phyloP scores from a whole-genome alignment of 257 asterid species.

The Fraxinus anomala region DNA sequence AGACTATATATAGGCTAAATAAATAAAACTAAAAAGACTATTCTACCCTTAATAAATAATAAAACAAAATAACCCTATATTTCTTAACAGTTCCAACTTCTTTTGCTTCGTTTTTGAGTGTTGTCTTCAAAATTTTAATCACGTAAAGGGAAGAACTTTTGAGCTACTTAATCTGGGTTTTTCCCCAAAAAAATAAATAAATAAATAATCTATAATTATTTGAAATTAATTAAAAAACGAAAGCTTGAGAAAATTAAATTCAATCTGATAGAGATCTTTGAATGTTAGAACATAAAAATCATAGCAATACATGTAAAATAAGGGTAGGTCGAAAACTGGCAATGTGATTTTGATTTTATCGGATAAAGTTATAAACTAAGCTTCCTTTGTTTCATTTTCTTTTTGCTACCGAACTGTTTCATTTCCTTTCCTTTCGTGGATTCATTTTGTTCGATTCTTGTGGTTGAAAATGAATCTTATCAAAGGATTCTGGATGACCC shows the following conservation, averaged over 20 bases:
- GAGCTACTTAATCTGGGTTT: neutral
- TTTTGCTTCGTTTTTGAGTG: too few relatives aligned
- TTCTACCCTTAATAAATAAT: too few relatives aligned
- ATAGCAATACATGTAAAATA: neutral
- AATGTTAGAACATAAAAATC: slow-evolving; percentile 18
- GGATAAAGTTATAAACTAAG: neutral
- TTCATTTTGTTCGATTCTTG: neutral
- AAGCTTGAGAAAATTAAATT: neutral
- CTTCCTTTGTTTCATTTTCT: neutral
- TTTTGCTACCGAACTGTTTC: neutral
- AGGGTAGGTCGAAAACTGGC: neutral
- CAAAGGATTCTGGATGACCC: slow-evolving; percentile 1
- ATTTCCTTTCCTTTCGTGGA: neutral
- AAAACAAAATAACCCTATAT: too few relatives aligned
- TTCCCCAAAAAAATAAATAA: too few relatives aligned
- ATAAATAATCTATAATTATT: neutral
- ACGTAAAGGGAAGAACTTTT: too few relatives aligned
- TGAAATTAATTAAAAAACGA: neutral
- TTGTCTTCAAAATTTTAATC: too few relatives aligned
- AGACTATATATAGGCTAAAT: too few relatives aligned
- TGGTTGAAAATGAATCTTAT: slow-evolving; percentile 25
- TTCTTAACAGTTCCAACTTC: too few relatives aligned
- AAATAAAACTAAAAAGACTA: too few relatives aligned
- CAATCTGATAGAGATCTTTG: slow-evolving; percentile 3
- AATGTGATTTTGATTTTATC: neutral